These are phyloP conservation scores for Erysiphe pulchra DNA, from an alignment of 2,329 filamentous ascomycete species.

Conservation along the genomic window DNA sequence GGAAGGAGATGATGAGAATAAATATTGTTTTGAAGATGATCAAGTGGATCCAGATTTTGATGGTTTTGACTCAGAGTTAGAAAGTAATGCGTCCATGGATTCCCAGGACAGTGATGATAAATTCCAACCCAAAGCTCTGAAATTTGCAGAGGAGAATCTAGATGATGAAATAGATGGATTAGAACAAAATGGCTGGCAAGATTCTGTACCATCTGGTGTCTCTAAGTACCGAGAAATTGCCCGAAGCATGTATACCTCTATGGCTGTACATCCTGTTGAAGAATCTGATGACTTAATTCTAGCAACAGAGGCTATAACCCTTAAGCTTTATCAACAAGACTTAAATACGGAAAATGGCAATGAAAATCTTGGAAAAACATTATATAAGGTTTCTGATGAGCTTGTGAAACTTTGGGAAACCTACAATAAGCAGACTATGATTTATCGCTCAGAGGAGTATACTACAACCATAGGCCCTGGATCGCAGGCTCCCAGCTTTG, in stretches of 20 bases:
- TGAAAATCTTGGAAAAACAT: conserved; percentile 27
- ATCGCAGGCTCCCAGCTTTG: conserved; percentile 32
- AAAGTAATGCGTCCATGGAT: conserved; percentile 1
- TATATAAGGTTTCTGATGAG: conserved; percentile 25
- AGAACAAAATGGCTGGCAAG: conserved; percentile 4
- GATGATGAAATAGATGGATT: conserved; percentile 3
- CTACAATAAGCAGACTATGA: conserved; percentile 20
- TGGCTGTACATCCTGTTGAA: conserved; percentile 30
- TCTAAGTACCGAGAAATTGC: conserved; percentile 37
- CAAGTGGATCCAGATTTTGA: background rate
- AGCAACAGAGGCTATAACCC: conserved; percentile 46
- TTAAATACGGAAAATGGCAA: conserved; percentile 28
- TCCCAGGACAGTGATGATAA: conserved; percentile 23
- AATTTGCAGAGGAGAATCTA: conserved; percentile 4
- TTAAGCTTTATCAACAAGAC: conserved; percentile 35
- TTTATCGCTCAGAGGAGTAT: conserved; percentile 25
- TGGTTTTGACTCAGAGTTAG: background rate
- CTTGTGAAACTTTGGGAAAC: conserved; percentile 30
- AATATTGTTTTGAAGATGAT: conserved; percentile 16
- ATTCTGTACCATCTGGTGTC: conserved; percentile 2
- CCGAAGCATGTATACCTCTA: conserved; percentile 36
- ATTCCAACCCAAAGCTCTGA: conserved; percentile 2
- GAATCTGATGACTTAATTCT: conserved; percentile 52
- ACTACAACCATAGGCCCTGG: conserved; percentile 39
- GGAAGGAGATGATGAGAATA: conserved; percentile 12